Percentiles rank a stretch among this genome's conserved stretches.
Conservation (phyloP, 1,284 basidiomycete species). For the Pseudozyma sp. region DNA sequence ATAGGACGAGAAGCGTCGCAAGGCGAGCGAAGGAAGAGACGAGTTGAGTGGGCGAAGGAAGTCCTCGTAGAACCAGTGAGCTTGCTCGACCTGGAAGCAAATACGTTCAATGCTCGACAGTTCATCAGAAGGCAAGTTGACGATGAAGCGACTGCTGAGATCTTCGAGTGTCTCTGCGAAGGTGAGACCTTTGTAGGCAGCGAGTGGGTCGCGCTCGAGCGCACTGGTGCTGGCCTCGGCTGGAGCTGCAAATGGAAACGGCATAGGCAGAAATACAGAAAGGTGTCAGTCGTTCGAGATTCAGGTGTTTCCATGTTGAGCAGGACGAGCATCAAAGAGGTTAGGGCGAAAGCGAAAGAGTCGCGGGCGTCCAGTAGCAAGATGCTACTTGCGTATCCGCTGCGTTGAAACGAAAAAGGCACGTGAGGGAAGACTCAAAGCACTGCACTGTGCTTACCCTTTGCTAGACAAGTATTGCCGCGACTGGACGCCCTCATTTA, state of each 20-base stretch:
- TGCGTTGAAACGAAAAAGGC: slow-evolving; percentile 29
- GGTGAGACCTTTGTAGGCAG: slow-evolving; percentile 52
- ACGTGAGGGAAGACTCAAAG: slow-evolving; percentile 30
- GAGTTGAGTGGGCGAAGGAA: slow-evolving; percentile 88
- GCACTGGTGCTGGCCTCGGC: slow-evolving; percentile 41
- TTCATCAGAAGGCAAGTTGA: slow-evolving; percentile 95
- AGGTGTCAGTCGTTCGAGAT: slow-evolving; percentile 7
- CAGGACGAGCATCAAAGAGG: no score
- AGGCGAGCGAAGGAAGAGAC: slow-evolving; percentile 78
- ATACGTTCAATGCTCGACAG: slow-evolving; percentile 89
- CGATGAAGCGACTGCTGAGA: slow-evolving; percentile 81
- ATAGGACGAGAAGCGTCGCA: slow-evolving; percentile 94
- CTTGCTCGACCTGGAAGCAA: slow-evolving; percentile 99
- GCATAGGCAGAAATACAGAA: not conserved
- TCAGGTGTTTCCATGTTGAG: no score
- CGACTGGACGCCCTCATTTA: not conserved
- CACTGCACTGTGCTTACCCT: slow-evolving; percentile 51
- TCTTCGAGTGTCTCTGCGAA: slow-evolving; percentile 69
- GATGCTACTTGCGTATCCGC: slow-evolving; percentile 2
- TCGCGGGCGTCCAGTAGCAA: slow-evolving; percentile 7
- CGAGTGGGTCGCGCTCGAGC: slow-evolving; percentile 34
- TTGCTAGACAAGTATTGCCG: slow-evolving; percentile 24
- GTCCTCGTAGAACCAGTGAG: slow-evolving; percentile 99
- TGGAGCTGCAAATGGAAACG: slow-evolving; percentile 11
- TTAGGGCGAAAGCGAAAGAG: not conserved